Percentiles rank a stretch among this genome's conserved stretches.
Evolutionary conservation across 1,284 basidiomycete genomes (phyloP).

Genomic region (Kalmanozyma brasiliensis): DNA sequence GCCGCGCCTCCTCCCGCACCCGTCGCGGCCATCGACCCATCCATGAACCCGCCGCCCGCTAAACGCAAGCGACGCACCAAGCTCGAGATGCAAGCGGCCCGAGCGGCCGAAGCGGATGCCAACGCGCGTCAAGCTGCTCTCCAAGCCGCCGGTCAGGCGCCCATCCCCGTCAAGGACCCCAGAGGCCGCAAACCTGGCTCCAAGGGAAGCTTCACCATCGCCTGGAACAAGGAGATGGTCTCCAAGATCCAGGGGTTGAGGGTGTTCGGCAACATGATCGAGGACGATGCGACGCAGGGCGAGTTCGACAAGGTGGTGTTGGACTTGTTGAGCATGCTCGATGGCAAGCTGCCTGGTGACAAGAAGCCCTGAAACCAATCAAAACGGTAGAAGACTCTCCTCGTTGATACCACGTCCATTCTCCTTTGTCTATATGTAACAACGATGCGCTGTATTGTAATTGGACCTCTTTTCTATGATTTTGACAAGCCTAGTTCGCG

Average conservation of each 20-base stretch:
- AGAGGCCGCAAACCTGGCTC: constrained; percentile 23
- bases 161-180: constrained; percentile 35
- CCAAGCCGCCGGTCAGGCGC: constrained; percentile 30
- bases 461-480: constrained; percentile 1
- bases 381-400: too few relatives aligned
- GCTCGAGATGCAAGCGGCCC: constrained; percentile 38
- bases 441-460: neutral
- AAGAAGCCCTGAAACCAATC: constrained; percentile 16
- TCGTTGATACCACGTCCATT: neutral
- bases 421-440: constrained; percentile 11
- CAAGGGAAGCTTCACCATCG: constrained; percentile 33
- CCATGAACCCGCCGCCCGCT: constrained; percentile 29
- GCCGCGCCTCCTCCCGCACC: constrained; percentile 5
- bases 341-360: constrained; percentile 37
- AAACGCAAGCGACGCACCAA: constrained; percentile 41
- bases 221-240: constrained; percentile 46
- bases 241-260: constrained; percentile 39
- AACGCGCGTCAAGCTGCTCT: constrained; percentile 25
- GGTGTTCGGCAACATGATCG: constrained; percentile 48
- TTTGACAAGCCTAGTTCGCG: constrained; percentile 12
- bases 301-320: constrained; percentile 41
- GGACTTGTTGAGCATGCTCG: constrained; percentile 38
- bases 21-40: constrained; percentile 11
- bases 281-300: constrained; percentile 44
- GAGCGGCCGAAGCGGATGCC: constrained; percentile 25